Evolutionary conservation across 257 asterid genomes (phyloP), one percentile per base, ranked within the genome.

Genomic region (Jacaranda copaia): DNA sequence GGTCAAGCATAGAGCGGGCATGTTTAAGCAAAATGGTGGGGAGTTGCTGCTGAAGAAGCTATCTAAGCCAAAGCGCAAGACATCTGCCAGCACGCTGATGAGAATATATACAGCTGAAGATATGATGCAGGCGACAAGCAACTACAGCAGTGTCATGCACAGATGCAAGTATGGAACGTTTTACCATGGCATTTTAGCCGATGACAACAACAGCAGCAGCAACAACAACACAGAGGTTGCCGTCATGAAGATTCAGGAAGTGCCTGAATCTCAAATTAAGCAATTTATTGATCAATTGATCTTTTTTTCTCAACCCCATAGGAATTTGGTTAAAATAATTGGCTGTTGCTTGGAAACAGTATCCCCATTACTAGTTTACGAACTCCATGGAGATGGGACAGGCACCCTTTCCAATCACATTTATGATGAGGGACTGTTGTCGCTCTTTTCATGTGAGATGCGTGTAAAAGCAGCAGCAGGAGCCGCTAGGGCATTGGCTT

Each of bases 401-500:
- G 3, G 9, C 2, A 25, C 49, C 13, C 78, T 73, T 51, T 73
- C 20, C 8, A 51, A 60, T 38, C 36, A 55, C 36, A 8, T 16
- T 25, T 13, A 25, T 35, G 19, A 20, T 11, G 6, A 4, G 57
- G 77, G 15, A 2, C 36, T 1, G 32, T 1, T 25, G 32, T 25
- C 32, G 32, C 1, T 25, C 15, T 61, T 61, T 42, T 60, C 51
- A 5, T 59, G 68, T 46, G 70, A 8, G 14, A 58, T 12, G 46
- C 70, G 70, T 1, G 38, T 73, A 3, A 73, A 46, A n/a, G 78
- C 61, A 60, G 78, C 78, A 61, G 70, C 70, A 61, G 78, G 61
- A 4, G 78, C 40, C 2, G 70, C 78, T 4, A 73, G 70, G 49
- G 78, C 60, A 61, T 8, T 73, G 39, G 78, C 70, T 4, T 16